A percentile compares a stretch with the other conserved stretches of the same genome.
These are phyloP conservation scores for Brassica rapa DNA, from an alignment of 345 rosid species.

Conservation along the genomic window DNA sequence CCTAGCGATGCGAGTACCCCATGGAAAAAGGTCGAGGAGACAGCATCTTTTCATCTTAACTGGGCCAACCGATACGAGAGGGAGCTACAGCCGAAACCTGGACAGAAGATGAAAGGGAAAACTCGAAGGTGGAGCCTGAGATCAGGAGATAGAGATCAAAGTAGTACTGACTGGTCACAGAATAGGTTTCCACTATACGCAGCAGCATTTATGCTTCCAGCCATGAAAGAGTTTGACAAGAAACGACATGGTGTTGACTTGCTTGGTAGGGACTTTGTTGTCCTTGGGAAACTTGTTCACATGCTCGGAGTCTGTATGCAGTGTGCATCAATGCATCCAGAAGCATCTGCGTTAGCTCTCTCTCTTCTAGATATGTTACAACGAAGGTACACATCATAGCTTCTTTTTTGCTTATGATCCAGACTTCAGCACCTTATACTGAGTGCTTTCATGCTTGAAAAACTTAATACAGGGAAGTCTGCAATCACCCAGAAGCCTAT, in stretches of 20 bases:
- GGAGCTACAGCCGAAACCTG: conserved; percentile 64
- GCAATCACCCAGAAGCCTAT: conserved; percentile 85
- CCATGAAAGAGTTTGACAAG: conserved; percentile 92
- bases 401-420: neutral
- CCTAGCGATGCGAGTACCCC: conserved; percentile 72
- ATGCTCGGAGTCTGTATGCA: conserved; percentile 94
- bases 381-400: conserved; percentile 56
- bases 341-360: conserved; percentile 80
- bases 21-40: conserved; percentile 77
- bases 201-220: conserved; percentile 98
- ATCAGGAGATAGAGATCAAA: conserved; percentile 49
- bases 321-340: conserved; percentile 91
- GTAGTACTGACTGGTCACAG: conserved; percentile 58
- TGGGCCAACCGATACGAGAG: conserved; percentile 87
- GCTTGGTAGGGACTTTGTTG: conserved; percentile 87
- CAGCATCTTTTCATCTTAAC: conserved; percentile 58
- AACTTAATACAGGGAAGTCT: conserved; percentile 67
- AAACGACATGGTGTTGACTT: conserved; percentile 96
- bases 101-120: conserved; percentile 70
- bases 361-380: conserved; percentile 80
- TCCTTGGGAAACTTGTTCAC: conserved; percentile 90
- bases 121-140: conserved; percentile 81
- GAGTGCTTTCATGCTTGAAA: conserved; percentile 2
- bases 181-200: conserved; percentile 85
- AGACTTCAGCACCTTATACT: conserved; percentile 3